Evolutionary conservation across 1,284 basidiomycete genomes (phyloP).

Genomic region (Neolentinus lepideus): DNA sequence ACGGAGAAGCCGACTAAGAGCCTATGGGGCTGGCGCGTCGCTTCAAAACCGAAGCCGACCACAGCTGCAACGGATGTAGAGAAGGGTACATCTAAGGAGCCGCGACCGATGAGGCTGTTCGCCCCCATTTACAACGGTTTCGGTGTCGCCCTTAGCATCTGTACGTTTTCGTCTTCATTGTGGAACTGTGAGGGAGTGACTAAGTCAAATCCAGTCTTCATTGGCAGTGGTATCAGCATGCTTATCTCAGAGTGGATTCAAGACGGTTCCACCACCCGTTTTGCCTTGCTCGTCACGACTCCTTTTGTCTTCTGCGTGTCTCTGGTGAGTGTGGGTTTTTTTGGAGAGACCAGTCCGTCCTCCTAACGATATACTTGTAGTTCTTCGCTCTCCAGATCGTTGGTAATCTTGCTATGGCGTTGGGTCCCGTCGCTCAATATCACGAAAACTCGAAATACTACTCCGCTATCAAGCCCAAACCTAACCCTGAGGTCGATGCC

Average conservation of each 20-base stretch:
- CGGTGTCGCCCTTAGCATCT: conserved; percentile 54
- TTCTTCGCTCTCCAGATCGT: conserved; percentile 62
- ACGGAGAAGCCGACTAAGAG: conserved; percentile 16
- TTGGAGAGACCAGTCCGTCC: not conserved
- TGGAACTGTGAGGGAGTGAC: not conserved
- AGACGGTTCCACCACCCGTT: conserved; percentile 57
- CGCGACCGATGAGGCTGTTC: conserved; percentile 62
- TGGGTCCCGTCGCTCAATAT: conserved; percentile 72
- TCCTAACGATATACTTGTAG: conserved; percentile 21
- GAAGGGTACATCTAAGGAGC: conserved; percentile 35
- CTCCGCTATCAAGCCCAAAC: conserved; percentile 48
- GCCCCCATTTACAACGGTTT: conserved; percentile 76
- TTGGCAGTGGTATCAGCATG: conserved; percentile 47
- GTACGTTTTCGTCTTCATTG: conserved; percentile 30
- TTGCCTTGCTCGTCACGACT: conserved; percentile 53
- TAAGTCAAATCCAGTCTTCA: conserved; percentile 40
- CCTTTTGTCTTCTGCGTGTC: conserved; percentile 72
- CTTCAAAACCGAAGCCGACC: conserved; percentile 24
- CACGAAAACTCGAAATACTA: conserved; percentile 71
- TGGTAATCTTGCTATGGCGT: conserved; percentile 49
- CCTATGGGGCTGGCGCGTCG: conserved; percentile 26
- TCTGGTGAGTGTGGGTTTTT: conserved; percentile 37
- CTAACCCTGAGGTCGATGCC: conserved; percentile 56
- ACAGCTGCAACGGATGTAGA: conserved; percentile 36
- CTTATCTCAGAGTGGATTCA: conserved; percentile 62